These are phyloP conservation scores for Lentinula edodes DNA, from an alignment of 768 basidiomycete species.

Conservation along the genomic window DNA sequence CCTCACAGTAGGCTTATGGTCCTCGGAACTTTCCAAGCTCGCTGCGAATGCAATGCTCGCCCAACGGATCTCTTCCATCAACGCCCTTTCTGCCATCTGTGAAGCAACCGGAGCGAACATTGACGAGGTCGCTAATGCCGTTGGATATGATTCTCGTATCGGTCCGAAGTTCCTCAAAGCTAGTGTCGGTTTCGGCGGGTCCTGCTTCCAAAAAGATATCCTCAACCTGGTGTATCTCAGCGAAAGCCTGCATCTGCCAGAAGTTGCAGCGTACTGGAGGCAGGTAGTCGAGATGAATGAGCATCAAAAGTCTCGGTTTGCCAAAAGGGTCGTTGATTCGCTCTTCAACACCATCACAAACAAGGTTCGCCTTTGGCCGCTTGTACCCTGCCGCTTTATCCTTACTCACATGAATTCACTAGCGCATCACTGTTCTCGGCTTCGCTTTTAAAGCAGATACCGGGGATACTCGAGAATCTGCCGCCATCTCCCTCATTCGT, in stretches of 20 bases:
- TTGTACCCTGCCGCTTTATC: neutral
- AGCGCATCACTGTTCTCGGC: conserved; percentile 93
- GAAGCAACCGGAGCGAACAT: conserved; percentile 99
- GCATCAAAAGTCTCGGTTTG: conserved; percentile 95
- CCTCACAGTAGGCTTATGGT: conserved; percentile 96
- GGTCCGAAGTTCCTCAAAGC: conserved; percentile 95
- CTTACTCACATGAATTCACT: conserved; percentile 20
- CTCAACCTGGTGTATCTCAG: conserved; percentile 97
- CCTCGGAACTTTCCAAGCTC: conserved; percentile 95
- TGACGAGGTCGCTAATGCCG: conserved; percentile 92
- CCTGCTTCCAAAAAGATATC: conserved; percentile 99
- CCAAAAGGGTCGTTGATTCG: conserved; percentile 92
- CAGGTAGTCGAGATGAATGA: conserved; percentile 99
- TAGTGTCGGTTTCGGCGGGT: conserved; percentile 95
- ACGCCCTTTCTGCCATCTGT: conserved; percentile 97
- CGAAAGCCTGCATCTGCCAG: conserved; percentile 91
- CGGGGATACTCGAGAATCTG: conserved; percentile 97
- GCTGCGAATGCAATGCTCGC: conserved; percentile 99
- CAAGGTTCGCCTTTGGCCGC: conserved; percentile 54
- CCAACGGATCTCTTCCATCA: conserved; percentile 97
- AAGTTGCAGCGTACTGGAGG: conserved; percentile 96
- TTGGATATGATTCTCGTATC: conserved; percentile 89
- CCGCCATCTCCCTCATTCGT: conserved; percentile 89
- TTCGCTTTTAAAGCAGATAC: conserved; percentile 99
- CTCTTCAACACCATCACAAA: conserved; percentile 98